phyloP scores from a whole-genome alignment of 371 early-diverging fungal genomes.

The Mortierella sp. region DNA sequence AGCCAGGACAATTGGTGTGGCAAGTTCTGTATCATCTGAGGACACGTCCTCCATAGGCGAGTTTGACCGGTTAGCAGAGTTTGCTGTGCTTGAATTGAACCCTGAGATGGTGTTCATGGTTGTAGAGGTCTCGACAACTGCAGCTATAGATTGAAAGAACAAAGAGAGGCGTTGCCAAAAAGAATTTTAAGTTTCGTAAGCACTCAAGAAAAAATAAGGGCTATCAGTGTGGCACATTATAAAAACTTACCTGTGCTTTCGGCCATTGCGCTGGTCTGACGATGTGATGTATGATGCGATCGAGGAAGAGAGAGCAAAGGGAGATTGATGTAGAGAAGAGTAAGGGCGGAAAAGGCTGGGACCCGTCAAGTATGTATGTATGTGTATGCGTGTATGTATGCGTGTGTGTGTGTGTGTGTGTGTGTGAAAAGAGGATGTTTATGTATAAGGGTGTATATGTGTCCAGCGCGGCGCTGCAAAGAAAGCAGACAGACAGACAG shows the following conservation, averaged over 20 bases:
- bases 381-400: neutral
- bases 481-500: too few relatives aligned
- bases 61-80: neutral
- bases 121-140: neutral
- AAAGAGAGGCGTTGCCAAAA: neutral
- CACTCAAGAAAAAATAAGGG: neutral
- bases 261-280: conserved; percentile 16
- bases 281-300: neutral
- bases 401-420: neutral
- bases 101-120: conserved; percentile 14
- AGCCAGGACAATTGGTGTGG: conserved; percentile 17
- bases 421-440: neutral
- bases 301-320: neutral
- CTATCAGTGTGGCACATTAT: neutral
- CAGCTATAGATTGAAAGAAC: neutral
- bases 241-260: conserved; percentile 29
- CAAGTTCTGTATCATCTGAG: conserved; percentile 19
- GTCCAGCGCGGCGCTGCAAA: neutral
- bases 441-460: neutral
- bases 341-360: neutral
- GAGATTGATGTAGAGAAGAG: neutral
- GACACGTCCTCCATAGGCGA: conserved; percentile 15
- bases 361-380: neutral
- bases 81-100: conserved; percentile 9
- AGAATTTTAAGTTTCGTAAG: too few relatives aligned